phyloP scores from a whole-genome alignment of 164 flowering plant genomes.

The Vitis amurensis region DNA sequence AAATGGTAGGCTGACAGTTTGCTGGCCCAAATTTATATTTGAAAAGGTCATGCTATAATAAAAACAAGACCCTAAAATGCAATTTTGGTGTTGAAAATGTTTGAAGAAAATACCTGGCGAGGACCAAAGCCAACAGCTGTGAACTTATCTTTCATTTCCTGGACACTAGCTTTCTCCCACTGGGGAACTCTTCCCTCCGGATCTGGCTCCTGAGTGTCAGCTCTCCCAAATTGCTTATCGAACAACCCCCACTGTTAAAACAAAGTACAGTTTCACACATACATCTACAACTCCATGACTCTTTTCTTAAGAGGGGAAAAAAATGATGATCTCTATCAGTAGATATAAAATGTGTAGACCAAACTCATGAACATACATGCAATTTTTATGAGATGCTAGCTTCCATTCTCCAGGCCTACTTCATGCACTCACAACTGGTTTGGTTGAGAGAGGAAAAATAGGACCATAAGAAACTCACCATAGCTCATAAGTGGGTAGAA shows the following conservation, averaged over 20 bases:
- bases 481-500: no score
- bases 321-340: background rate
- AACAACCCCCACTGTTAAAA: conserved; percentile 80
- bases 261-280: background rate
- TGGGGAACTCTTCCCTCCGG: conserved; percentile 90
- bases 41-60: background rate
- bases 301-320: background rate
- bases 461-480: no score
- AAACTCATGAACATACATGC: no score
- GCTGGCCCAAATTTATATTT: conserved; percentile 1
- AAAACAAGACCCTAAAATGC: background rate
- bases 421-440: no score
- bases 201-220: conserved; percentile 79
- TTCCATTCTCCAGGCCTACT: no score
- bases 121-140: conserved; percentile 82
- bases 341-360: background rate
- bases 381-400: no score
- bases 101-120: conserved; percentile 64
- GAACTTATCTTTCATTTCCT: conserved; percentile 93
- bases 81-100: background rate
- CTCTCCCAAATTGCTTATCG: conserved; percentile 75
- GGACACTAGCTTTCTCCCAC: conserved; percentile 80
- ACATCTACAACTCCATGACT: background rate
- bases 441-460: no score
- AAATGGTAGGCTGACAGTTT: background rate